Conservation (phyloP, 306 rosid genomes). For the Corylus americana region DNA sequence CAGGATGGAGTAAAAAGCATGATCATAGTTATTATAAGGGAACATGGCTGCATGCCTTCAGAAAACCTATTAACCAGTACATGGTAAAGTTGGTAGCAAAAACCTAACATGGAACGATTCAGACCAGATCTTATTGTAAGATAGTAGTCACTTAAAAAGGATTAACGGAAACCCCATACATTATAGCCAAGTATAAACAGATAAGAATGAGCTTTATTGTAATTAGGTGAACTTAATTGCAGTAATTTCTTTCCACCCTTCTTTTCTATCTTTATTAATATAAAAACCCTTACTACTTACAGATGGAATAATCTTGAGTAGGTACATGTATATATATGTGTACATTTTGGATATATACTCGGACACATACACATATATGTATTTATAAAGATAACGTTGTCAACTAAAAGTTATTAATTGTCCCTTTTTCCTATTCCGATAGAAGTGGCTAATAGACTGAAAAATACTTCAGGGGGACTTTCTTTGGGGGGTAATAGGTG, state of each 20-base stretch:
- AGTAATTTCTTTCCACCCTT: not conserved
- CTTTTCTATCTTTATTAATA: not conserved
- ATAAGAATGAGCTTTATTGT: constrained; percentile 4
- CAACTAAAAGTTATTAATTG: not conserved
- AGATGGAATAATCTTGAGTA: not conserved
- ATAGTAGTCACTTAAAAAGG: not conserved
- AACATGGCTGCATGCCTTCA: not conserved
- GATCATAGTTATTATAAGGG: constrained; percentile 13
- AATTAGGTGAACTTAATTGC: not conserved
- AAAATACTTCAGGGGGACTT: no score
- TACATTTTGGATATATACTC: not conserved
- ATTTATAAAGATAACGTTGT: not conserved
- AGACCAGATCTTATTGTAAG: not conserved
- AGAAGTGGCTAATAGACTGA: no score
- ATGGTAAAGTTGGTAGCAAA: constrained; percentile 2
- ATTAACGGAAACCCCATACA: not conserved
- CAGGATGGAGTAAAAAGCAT: constrained; percentile 20
- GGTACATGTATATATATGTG: not conserved
- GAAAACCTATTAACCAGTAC: not conserved
- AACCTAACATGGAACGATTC: not conserved
- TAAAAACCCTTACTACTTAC: not conserved
- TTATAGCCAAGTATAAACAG: not conserved
- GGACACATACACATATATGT: not conserved
- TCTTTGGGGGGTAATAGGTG: no score
- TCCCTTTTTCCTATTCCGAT: no score